Base-by-base conservation (phyloP, 2,329 filamentous ascomycete genomes). In the Coleophoma crateriformis region DNA sequence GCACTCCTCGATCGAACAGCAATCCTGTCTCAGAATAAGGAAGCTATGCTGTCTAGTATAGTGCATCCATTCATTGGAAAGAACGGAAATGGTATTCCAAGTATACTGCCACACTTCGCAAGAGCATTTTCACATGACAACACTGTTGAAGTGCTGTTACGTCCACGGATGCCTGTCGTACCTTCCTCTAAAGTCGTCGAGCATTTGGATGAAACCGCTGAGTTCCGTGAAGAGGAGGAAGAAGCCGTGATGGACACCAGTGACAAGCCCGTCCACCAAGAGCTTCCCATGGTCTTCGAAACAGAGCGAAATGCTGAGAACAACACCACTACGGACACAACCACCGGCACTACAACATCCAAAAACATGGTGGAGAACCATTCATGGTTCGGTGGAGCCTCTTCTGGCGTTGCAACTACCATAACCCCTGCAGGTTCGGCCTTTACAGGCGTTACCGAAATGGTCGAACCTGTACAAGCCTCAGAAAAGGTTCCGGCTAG, bases 1-100 rank as follows among this genome's bases (percentile, higher is more conserved):
- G 79, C 84, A 11, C 81, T 89, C 45, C 75, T 96, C 54, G 90
- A 96, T 62, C 86, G 88, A 55, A 88, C 88, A 3, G 87, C 89
- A 17, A 85, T 96, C 49, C 70, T 96, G 19, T 79, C 76, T 5
- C 75, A 77, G 51, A 77, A 85, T 64, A 84, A 82, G 62, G 74
- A 84, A 33, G 85, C 87, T 39, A 88, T 96, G 78, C 63, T 94
- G 11, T 82, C 90, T 6, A 92, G 89, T 64, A 83, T 95, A 12
- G 72, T 96, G 51, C 90, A 94, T 66, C 88, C 90, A 1, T 81
- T 84, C 66, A 71, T 82, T 54, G 73, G 83, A 61, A 72, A 79
- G 61, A 76, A 83, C 63, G 79, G 84, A 39, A 74, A 81, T 55
- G 78, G 81, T 46, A 80, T 83, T 52, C 76, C 87, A 27, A 94